Evolutionary conservation across 2,329 filamentous ascomycete genomes (phyloP), one percentile per base, ranked within the genome.

Genomic region (Trichoderma citrinoviride): DNA sequence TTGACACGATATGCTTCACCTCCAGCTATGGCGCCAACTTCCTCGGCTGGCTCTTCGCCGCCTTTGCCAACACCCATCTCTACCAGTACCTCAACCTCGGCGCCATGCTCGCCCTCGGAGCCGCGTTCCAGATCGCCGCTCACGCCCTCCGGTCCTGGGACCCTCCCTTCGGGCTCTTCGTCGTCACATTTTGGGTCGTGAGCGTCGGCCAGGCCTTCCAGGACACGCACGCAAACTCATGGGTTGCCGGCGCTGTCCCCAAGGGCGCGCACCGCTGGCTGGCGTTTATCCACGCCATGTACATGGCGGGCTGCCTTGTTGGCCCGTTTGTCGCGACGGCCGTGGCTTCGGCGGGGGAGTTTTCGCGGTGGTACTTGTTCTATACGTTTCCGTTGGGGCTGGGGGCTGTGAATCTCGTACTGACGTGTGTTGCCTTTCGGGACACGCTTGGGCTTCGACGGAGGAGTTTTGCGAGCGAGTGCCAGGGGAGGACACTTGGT

Each of bases 221-320:
- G 66, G 87, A 90, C 67, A 83, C 86, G 0, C 85, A 88, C 23
- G 82, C 83, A 1, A 89, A 90, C 65, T 85, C 85, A 0, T 89
- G 85, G 65, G 85, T 88, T 0, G 79, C 82, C 0, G 77, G 80
- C 0, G 72, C 82, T 27, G 49, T 52, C 29, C 49, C 49, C 0
- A 79, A 79, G 10, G 57, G 57, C 0, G 82, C 85, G 0, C 85
- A 89, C 70, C 77, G 85, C 5, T 88, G 85, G 83, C 77, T 89
- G 0, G 83, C 85, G 0, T 83, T 88, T 61, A 87, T 89, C 17
- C 87, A 89, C 67, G 87, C 85, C 8, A 86, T 85, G 79, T 89
- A 87, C 68, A 79, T 78, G 70, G 80, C 82, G 0, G 86, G 87
- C 0, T 83, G 82, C 53, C 77, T 89, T 2, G 78, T 85, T 4